Conservation (phyloP, 306 rosid species). For the Malus asiatica region DNA sequence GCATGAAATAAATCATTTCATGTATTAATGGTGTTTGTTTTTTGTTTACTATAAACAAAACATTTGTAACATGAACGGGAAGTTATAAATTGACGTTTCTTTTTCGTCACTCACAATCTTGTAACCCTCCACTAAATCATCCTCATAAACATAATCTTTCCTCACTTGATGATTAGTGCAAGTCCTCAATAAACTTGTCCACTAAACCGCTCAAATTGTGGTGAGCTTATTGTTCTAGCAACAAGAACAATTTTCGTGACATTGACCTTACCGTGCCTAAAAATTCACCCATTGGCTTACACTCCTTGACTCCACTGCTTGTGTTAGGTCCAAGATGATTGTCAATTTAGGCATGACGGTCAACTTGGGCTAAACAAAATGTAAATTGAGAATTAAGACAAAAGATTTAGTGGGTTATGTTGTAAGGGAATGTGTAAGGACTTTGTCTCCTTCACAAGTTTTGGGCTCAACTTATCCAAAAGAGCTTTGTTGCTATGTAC, state of each 20-base stretch:
- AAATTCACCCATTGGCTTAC: slow-evolving; percentile 10
- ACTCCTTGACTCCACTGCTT: neutral
- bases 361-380: slow-evolving; percentile 7
- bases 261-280: slow-evolving; percentile 7
- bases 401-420: slow-evolving; percentile 5
- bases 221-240: slow-evolving; percentile 23
- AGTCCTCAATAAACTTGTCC: slow-evolving; percentile 7
- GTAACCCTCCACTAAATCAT: slow-evolving; percentile 5
- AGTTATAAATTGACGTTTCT: too few species aligned
- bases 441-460: slow-evolving; percentile 11
- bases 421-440: neutral
- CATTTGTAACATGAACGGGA: too few species aligned
- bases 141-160: slow-evolving; percentile 6
- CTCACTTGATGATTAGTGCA: neutral
- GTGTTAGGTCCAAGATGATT: neutral
- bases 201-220: neutral
- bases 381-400: slow-evolving; percentile 13
- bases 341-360: neutral
- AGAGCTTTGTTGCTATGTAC: neutral
- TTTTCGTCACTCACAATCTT: neutral
- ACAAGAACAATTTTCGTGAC: slow-evolving; percentile 18
- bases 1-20: neutral
- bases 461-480: slow-evolving; percentile 1
- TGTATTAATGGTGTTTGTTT: neutral
- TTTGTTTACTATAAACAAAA: too few species aligned